Base-by-base conservation (phyloP, 345 rosid species). In the Laguncularia racemosa region DNA sequence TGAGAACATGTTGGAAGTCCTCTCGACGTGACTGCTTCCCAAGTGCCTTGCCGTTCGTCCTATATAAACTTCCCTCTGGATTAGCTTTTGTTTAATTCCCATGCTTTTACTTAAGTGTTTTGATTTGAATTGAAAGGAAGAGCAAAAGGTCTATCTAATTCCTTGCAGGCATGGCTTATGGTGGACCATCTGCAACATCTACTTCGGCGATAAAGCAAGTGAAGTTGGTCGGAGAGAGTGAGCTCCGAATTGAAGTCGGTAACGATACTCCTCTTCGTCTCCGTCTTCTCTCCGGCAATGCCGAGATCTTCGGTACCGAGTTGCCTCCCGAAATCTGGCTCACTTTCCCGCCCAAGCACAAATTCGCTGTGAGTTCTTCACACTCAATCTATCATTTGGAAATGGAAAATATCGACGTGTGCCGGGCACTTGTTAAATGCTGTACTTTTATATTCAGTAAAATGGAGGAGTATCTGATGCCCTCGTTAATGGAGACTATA, bases 231-330 rank as follows among this genome's bases (percentile, higher is more conserved):
- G 83, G 67, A 52, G 99, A 93, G 73, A 80, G 89, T 66, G 95
- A 93, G 70, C 85, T 93, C 13, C 82, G 97, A 64, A 76, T 93
- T 28, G 97, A 93, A 74, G 95, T 84, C 18, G 83, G 86, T n/a
- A 49, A 66, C 59, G 88, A 89, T n/a, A 66, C 76, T 43, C 84
- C 89, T 20, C 86, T 89, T 33, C 89, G 77, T 47, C 83, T 89
- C 56, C 79, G 97, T 48, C 68, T 89, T 20, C 80, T 93, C 44
- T 78, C 77, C 59, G 97, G 97, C 53, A 83, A 79, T 0, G 97
- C 96, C 26, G 97, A 89, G 81, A 93, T 93, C 49, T 93, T 76
- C 48, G 96, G 97, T 65, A 74, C 96, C 53, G 95, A 93, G 72
- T 61, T 93, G 38, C 95, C 99, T 18, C 95, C 88, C 14, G 88